A percentile compares a stretch with the other conserved stretches of the same genome.
phyloP scores from a whole-genome alignment of 352 stramenopile species.

The Globisporangium megalacanthum region DNA sequence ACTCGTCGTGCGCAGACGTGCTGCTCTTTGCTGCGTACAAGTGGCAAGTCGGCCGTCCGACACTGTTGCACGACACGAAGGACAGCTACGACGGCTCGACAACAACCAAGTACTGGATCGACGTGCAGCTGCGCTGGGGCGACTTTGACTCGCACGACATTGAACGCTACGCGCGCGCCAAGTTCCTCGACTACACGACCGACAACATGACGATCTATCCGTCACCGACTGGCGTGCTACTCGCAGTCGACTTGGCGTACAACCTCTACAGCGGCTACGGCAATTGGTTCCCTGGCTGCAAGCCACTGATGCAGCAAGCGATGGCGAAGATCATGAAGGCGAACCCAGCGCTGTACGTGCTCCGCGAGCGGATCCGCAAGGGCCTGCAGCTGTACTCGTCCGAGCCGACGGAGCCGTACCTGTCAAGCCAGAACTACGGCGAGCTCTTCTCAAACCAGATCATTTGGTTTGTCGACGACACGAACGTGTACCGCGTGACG shows the following conservation, averaged over 20 bases:
- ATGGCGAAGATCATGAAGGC: constrained; percentile 99
- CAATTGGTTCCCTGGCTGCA: constrained; percentile 99
- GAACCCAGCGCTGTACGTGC: constrained; percentile 99
- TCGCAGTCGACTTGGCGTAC: constrained; percentile 98
- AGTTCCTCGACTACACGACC: constrained; percentile 99
- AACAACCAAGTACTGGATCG: constrained; percentile 99
- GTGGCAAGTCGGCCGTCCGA: constrained; percentile 91
- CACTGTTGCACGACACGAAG: constrained; percentile 91
- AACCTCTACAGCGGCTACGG: constrained; percentile 99
- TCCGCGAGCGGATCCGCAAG: constrained; percentile 99
- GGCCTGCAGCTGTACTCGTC: constrained; percentile 99
- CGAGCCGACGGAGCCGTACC: constrained; percentile 99
- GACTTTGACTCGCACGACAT: constrained; percentile 99
- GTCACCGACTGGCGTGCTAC: constrained; percentile 96
- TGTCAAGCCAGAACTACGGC: constrained; percentile 99
- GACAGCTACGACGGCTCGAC: constrained; percentile 97
- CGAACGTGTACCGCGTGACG: constrained; percentile 98
- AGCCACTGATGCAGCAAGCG: constrained; percentile 98
- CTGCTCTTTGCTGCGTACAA: constrained; percentile 99
- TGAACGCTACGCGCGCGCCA: constrained; percentile 97
- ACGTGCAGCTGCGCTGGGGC: constrained; percentile 99
- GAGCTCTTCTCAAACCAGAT: constrained; percentile 99
- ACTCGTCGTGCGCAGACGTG: constrained; percentile 98
- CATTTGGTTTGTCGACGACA: constrained; percentile 99
- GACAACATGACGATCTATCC: constrained; percentile 99